Percentiles rank a stretch among this genome's conserved stretches.
Conservation (phyloP, 768 basidiomycete genomes). For the Mycena vulgaris region DNA sequence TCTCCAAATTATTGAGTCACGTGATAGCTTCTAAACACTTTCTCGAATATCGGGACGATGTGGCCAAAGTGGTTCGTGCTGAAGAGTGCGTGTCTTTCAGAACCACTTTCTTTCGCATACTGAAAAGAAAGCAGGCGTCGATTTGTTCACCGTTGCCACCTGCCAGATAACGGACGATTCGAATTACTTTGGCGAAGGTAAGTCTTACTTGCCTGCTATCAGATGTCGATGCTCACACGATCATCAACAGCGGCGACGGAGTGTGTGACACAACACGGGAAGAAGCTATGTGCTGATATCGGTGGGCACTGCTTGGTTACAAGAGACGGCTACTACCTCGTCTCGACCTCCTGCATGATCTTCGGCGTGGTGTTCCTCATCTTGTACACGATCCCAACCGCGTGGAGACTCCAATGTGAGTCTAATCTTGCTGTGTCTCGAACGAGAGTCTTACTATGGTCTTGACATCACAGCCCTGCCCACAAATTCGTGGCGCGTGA, state of each 20-base stretch:
- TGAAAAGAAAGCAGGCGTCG: conserved; percentile 72
- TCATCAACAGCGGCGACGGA: conserved; percentile 72
- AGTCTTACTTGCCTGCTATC: conserved; percentile 8
- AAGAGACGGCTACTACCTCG: conserved; percentile 93
- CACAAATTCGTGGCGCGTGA: conserved; percentile 79
- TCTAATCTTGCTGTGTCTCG: neutral
- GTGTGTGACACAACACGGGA: conserved; percentile 94
- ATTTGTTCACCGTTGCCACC: conserved; percentile 87
- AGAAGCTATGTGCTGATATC: conserved; percentile 79
- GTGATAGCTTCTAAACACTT: conserved; percentile 90
- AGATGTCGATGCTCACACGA: conserved; percentile 26
- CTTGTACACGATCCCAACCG: conserved; percentile 86
- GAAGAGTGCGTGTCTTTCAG: conserved; percentile 67
- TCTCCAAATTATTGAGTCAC: neutral
- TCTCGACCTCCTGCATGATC: conserved; percentile 81
- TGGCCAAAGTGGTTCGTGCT: conserved; percentile 98
- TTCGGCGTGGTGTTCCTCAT: conserved; percentile 83
- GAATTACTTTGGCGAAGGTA: conserved; percentile 71
- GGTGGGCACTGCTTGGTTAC: conserved; percentile 87
- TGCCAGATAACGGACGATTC: conserved; percentile 79
- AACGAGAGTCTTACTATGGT: neutral
- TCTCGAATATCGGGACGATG: conserved; percentile 96
- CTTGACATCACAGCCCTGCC: conserved; percentile 69
- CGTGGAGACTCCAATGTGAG: conserved; percentile 88
- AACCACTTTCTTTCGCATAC: neutral